Conservation (phyloP, 1,284 basidiomycete species). For the Tetrapyrgos nigripes region DNA sequence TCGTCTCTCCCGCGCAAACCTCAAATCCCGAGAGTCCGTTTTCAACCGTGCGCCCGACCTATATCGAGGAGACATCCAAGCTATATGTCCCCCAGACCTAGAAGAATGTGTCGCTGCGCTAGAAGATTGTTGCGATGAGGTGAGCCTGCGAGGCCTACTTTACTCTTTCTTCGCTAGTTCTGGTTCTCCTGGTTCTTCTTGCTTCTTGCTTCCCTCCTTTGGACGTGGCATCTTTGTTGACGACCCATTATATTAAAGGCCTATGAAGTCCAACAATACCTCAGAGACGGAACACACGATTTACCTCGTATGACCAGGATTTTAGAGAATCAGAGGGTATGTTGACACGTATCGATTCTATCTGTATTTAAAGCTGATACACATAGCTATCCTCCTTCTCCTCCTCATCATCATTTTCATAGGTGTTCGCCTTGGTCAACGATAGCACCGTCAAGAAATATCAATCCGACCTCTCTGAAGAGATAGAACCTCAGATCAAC, state of each 20-base stretch:
- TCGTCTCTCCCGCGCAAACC: constrained; percentile 61
- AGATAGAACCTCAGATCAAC: constrained; percentile 79
- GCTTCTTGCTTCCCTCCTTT: too few species aligned
- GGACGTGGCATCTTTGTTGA: too few species aligned
- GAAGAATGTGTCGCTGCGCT: constrained; percentile 75
- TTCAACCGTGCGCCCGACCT: constrained; percentile 66
- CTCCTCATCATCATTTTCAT: neutral
- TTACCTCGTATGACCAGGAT: constrained; percentile 71
- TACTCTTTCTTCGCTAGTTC: neutral
- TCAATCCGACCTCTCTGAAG: constrained; percentile 74
- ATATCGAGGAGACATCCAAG: constrained; percentile 63
- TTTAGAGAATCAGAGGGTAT: constrained; percentile 67
- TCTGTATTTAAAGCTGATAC: too few species aligned
- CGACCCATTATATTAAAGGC: too few species aligned
- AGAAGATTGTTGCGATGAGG: constrained; percentile 80
- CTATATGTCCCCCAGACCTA: constrained; percentile 70
- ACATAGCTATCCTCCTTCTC: constrained; percentile 5
- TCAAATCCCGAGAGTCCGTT: constrained; percentile 69
- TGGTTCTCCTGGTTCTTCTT: neutral
- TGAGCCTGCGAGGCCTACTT: too few species aligned
- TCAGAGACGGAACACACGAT: constrained; percentile 72
- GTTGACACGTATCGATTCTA: too few species aligned
- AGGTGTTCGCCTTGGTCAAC: constrained; percentile 77
- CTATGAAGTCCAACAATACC: constrained; percentile 69
- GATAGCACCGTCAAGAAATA: constrained; percentile 73